A percentile compares a stretch with the other conserved stretches of the same genome.
Conservation (phyloP, 139 green algal genomes). For the Asterochloris sp. region DNA sequence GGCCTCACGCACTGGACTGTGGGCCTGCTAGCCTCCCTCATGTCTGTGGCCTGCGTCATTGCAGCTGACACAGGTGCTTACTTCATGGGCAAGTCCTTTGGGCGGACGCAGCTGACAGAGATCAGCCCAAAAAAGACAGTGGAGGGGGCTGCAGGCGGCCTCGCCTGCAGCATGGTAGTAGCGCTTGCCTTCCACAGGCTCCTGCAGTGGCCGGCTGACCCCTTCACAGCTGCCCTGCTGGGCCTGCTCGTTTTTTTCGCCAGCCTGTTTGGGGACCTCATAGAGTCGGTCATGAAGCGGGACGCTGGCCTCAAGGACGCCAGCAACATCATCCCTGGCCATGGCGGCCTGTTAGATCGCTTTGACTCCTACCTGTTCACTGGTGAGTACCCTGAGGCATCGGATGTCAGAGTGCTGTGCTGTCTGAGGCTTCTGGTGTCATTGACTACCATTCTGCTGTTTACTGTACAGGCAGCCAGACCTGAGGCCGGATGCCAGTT, state of each 20-base stretch:
- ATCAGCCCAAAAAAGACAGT: constrained; percentile 95
- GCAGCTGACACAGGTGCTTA: constrained; percentile 87
- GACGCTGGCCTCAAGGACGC: constrained; percentile 96
- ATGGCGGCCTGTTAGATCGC: constrained; percentile 93
- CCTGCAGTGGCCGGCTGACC: constrained; percentile 26
- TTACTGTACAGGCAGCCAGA: too few species aligned
- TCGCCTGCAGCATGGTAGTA: constrained; percentile 51
- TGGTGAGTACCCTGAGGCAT: constrained; percentile 36
- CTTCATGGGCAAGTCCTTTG: constrained; percentile 77
- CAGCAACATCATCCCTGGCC: constrained; percentile 92
- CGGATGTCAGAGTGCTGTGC: constrained; percentile 65
- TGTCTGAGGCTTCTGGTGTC: constrained; percentile 17
- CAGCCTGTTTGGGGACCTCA: constrained; percentile 94
- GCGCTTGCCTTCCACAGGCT: constrained; percentile 47
- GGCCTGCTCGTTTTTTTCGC: constrained; percentile 70
- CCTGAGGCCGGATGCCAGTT: too few species aligned
- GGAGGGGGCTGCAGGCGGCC: constrained; percentile 80
- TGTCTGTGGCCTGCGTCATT: constrained; percentile 72
- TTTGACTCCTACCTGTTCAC: constrained; percentile 98
- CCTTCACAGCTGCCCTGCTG: constrained; percentile 23
- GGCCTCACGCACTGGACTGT: constrained; percentile 62
- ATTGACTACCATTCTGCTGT: too few species aligned
- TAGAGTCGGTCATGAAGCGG: constrained; percentile 98
- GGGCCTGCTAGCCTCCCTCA: constrained; percentile 80
- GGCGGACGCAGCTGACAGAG: constrained; percentile 71